phyloP scores from a whole-genome alignment of 2,329 filamentous ascomycete species.

The Samsoniella hepiali region DNA sequence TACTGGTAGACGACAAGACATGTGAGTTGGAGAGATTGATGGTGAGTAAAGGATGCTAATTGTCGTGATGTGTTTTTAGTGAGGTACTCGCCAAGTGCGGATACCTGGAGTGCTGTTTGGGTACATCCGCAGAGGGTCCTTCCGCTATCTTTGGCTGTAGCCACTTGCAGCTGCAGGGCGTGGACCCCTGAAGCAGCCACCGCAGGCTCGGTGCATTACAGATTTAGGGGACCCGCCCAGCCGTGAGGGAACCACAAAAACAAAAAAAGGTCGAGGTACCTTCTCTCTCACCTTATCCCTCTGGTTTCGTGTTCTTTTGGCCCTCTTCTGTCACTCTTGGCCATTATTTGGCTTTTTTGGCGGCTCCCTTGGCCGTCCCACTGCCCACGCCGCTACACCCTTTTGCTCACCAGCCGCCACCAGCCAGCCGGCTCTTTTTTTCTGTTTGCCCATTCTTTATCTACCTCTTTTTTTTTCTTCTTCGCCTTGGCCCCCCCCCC shows the following conservation, averaged over 20 bases:
- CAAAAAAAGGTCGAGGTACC: background rate
- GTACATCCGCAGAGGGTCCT: background rate
- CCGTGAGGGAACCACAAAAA: background rate
- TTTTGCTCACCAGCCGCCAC: background rate
- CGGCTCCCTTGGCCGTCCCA: slow-evolving; percentile 8
- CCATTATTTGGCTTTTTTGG: background rate
- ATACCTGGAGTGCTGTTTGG: background rate
- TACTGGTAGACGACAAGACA: too few species aligned
- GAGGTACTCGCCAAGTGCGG: too few species aligned
- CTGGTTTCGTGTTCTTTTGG: slow-evolving; percentile 4
- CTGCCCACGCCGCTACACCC: slow-evolving; percentile 1
- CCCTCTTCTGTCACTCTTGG: too few species aligned
- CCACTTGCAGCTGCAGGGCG: background rate
- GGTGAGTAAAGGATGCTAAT: background rate
- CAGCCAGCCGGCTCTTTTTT: background rate
- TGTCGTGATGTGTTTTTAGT: too few species aligned
- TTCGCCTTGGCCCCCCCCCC: background rate
- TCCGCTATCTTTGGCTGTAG: background rate
- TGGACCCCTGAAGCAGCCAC: slow-evolving; percentile 5
- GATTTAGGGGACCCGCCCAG: slow-evolving; percentile 2
- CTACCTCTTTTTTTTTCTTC: background rate
- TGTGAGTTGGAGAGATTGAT: too few species aligned
- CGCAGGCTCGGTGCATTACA: background rate
- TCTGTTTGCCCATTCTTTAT: background rate
- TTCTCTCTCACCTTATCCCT: background rate